Evolutionary conservation across 192 early-diverging fungal species (phyloP), one percentile per base, ranked within the genome.

Genomic region (Coemansia sp.): DNA sequence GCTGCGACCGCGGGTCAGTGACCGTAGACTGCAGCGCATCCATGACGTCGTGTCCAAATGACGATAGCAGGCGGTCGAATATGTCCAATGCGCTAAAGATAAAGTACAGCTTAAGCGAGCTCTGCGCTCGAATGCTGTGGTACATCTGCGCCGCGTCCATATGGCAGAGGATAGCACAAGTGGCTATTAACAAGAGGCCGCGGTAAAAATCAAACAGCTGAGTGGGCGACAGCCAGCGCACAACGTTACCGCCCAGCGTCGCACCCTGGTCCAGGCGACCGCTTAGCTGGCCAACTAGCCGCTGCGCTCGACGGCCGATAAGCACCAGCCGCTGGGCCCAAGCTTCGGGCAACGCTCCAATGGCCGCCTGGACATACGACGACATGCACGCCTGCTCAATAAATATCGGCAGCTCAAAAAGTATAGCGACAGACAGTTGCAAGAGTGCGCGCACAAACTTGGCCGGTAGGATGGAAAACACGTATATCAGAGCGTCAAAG

Each of bases 41-140:
- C 53, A 99, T 75, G 38, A 96, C 95, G 76, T 98, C 98, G 62
- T 94, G 91, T 6, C 97, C 95, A 76, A 98, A 94, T 0, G 95
- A 95, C 39, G 91, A 91, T 72, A 93, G 94, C 4, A 99, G 87
- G 53, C 94, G 91, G 80, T 99, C 98, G 68, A 93, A 93, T 40
- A 96, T 92, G 78, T 99, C 98, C 52, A 99, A 85, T 34, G 92
- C 88, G 72, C 97, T 98, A 72, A 96, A 98, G 40, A 99, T 97
- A 55, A 98, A 94, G 62, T 98, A 98, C 38, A 99, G 88, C 80
- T 99, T 99, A 73, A 99, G 92, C 18, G 92, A 90, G 60, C 94
- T 90, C 79, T 99, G 98, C 9, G 96, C 98, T 27, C 98, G 91
- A 36, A 99, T 94, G 44, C 90, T 89, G 81, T 98, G 96, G 86